Base-by-base conservation (phyloP, 768 basidiomycete species). In the Cystofilobasidium ferigula region DNA sequence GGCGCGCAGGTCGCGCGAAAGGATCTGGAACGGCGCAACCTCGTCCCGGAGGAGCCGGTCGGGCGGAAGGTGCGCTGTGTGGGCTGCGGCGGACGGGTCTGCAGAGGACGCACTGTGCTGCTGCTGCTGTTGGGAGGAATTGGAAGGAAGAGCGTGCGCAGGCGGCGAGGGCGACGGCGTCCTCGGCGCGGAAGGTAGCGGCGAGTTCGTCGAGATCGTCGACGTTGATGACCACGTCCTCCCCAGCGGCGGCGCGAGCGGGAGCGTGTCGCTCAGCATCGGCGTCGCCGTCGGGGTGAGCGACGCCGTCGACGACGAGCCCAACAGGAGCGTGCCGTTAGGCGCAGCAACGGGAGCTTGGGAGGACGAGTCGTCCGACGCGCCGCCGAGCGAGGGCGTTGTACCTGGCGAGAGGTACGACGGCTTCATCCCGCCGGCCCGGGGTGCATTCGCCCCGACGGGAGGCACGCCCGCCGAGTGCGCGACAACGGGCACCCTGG, bases 21-120 rank as follows among this genome's bases (percentile, higher is more conserved):
- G 54, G 43, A 64, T 64, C 47, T 54, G 38, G 43, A 64, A 64
- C 14, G 63, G 63, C 3, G 63, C 63, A 9, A 58, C 56, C 47
- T 64, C 63, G 63, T 64, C 63, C 34, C 63, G 2, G 54, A 64
- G 57, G 43, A 64, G 40, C 18, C 63, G 42, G 26, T 64, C 63
- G 3, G 53, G 43, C 26, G 51, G 53, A 20, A 56, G 38, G 40
- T 38, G 38, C 54, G 51, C 54, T 9, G 16, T 54, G 62, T 42
- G 1, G 47, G 22, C 47, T 20, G 24, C 3, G 47, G 47, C 22
- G 47, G 10, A 5, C 8, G 47, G 4, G 22, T n/a, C 22, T 16
- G 47, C n/a, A n/a, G 47, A 10, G 47, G n/a, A 4, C 22, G 10
- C 47, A n/a, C 24, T 5, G 47, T 48, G 1, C 22, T 9, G 13